Evolutionary conservation across 768 basidiomycete genomes (phyloP).

Genomic region (Neoboletus subvelutipes): DNA sequence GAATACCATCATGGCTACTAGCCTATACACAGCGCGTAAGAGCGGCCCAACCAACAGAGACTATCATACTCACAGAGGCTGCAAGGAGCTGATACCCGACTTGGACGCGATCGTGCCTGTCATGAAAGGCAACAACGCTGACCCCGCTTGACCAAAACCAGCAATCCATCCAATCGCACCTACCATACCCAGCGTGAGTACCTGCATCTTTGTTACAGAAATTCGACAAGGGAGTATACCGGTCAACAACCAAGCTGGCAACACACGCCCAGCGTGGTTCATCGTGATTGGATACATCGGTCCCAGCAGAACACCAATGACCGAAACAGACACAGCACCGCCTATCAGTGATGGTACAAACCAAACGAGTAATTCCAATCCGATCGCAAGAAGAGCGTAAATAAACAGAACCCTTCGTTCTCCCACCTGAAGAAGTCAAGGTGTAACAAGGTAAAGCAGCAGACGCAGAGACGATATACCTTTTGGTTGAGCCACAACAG

Average conservation of each 20-base stretch:
- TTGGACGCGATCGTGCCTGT: slow-evolving; percentile 66
- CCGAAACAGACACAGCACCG: slow-evolving; percentile 52
- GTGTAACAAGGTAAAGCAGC: neutral
- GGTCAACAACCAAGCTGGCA: slow-evolving; percentile 64
- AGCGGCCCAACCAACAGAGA: neutral
- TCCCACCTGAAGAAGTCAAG: slow-evolving; percentile 40
- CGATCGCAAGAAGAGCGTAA: slow-evolving; percentile 52
- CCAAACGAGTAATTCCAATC: slow-evolving; percentile 59
- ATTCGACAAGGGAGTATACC: slow-evolving; percentile 24
- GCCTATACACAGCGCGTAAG: slow-evolving; percentile 8
- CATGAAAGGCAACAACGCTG: slow-evolving; percentile 70
- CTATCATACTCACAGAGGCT: slow-evolving; percentile 29
- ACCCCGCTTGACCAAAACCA: slow-evolving; percentile 59
- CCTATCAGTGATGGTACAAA: slow-evolving; percentile 52
- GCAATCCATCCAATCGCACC: neutral
- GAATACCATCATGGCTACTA: slow-evolving; percentile 42
- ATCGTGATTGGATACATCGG: slow-evolving; percentile 58
- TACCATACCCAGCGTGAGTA: slow-evolving; percentile 10
- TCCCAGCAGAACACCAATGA: slow-evolving; percentile 55
- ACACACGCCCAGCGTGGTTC: slow-evolving; percentile 48
- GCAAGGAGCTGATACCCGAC: slow-evolving; percentile 48
- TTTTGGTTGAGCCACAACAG: slow-evolving; percentile 57
- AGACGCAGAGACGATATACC: slow-evolving; percentile 25
- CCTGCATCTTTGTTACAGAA: neutral
- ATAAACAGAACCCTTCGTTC: slow-evolving; percentile 53